Conservation (phyloP, 768 basidiomycete genomes). For the Phanerodontia chrysosporium region DNA sequence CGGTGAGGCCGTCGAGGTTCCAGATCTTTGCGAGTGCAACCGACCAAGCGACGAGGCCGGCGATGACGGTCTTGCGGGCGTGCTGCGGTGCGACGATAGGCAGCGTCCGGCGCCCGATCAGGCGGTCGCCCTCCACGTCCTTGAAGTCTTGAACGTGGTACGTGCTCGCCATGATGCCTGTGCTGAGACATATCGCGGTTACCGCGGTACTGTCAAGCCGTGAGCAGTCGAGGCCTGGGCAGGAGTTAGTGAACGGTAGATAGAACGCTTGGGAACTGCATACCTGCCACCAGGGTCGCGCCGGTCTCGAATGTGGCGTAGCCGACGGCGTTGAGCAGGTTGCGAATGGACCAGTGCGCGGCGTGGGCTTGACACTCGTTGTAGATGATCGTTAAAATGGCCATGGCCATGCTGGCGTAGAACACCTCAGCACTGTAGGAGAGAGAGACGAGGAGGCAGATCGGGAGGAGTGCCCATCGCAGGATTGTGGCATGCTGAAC, state of each 20-base stretch:
- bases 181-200: slow-evolving; percentile 22
- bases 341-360: slow-evolving; percentile 32
- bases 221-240: slow-evolving; percentile 22
- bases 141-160: slow-evolving; percentile 29
- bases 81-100: slow-evolving; percentile 6
- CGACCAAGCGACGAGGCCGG: slow-evolving; percentile 22
- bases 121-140: slow-evolving; percentile 10
- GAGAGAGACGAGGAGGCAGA: slow-evolving; percentile 14
- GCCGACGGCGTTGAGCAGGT: slow-evolving; percentile 33
- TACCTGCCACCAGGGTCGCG: slow-evolving; percentile 33
- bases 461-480: slow-evolving; percentile 20
- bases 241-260: background rate
- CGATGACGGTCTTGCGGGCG: slow-evolving; percentile 18
- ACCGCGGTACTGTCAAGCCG: slow-evolving; percentile 17
- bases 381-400: slow-evolving; percentile 16
- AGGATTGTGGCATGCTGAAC: slow-evolving; percentile 10
- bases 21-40: slow-evolving; percentile 16
- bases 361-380: slow-evolving; percentile 19
- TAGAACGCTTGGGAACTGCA: slow-evolving; percentile 2
- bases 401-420: slow-evolving; percentile 15
- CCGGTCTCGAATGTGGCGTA: slow-evolving; percentile 35
- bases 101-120: slow-evolving; percentile 4
- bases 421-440: slow-evolving; percentile 3
- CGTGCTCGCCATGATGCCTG: slow-evolving; percentile 30
- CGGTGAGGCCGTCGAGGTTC: slow-evolving; percentile 12